phyloP scores from a whole-genome alignment of 495 filamentous ascomycete species.

The Daldinia bambusicola region DNA sequence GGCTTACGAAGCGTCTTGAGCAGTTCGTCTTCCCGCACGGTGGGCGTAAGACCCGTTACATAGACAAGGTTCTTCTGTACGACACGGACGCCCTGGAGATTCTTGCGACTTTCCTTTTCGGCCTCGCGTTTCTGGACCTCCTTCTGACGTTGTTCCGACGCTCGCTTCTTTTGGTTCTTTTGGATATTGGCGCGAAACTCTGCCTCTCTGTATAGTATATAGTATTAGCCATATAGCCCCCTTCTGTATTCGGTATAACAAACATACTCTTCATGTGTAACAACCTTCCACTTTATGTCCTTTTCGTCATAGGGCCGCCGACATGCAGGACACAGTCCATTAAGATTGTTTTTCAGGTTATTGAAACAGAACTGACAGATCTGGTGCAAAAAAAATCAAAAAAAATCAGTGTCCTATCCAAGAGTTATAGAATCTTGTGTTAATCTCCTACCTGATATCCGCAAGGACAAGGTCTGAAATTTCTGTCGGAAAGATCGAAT shows the following conservation, averaged over 20 bases:
- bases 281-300: slow-evolving; percentile 93
- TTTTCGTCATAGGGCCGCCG: slow-evolving; percentile 94
- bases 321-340: slow-evolving; percentile 95
- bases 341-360: slow-evolving; percentile 96
- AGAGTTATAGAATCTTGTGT: slow-evolving; percentile 3
- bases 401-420: slow-evolving; percentile 28
- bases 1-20: slow-evolving; percentile 84
- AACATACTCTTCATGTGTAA: slow-evolving; percentile 90
- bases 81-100: slow-evolving; percentile 91
- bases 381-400: slow-evolving; percentile 56
- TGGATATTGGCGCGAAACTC: slow-evolving; percentile 86
- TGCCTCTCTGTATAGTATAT: slow-evolving; percentile 53
- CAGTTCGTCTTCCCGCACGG: slow-evolving; percentile 88
- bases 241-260: slow-evolving; percentile 10
- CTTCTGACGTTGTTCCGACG: slow-evolving; percentile 84
- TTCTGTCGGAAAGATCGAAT: slow-evolving; percentile 95
- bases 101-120: slow-evolving; percentile 92
- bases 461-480: slow-evolving; percentile 97
- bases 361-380: slow-evolving; percentile 99
- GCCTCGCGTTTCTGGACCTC: slow-evolving; percentile 96
- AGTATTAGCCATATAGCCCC: slow-evolving; percentile 42
- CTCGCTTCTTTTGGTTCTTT: slow-evolving; percentile 90
- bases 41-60: slow-evolving; percentile 91
- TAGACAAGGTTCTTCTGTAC: slow-evolving; percentile 99
- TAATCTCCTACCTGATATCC: slow-evolving; percentile 84